phyloP scores from a whole-genome alignment of 306 rosid species.

The Ceratonia siliqua region DNA sequence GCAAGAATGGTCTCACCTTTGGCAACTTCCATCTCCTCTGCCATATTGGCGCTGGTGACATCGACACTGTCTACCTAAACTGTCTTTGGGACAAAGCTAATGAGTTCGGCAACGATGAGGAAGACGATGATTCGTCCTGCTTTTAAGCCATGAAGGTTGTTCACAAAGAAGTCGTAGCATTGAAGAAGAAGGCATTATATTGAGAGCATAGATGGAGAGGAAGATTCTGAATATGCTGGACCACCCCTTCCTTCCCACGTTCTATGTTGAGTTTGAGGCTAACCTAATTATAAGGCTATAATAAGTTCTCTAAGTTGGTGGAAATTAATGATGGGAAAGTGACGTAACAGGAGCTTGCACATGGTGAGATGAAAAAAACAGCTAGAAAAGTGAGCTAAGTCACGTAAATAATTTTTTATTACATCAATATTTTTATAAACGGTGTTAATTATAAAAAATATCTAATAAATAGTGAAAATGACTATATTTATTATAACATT shows the following conservation, averaged over 20 bases:
- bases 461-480: no score
- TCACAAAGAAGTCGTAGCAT: conserved; percentile 76
- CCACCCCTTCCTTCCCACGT: conserved; percentile 87
- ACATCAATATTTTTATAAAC: no score
- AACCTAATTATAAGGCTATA: no score
- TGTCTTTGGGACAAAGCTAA: conserved; percentile 45
- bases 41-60: conserved; percentile 88
- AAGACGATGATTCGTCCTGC: conserved; percentile 32
- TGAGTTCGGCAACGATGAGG: conserved; percentile 20
- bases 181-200: conserved; percentile 78
- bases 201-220: conserved; percentile 90
- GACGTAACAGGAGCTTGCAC: no score
- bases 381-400: no score
- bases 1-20: conserved; percentile 59
- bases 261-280: conserved; percentile 91
- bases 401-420: no score
- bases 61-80: conserved; percentile 89
- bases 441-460: no score
- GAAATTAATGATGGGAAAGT: no score
- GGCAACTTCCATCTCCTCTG: conserved; percentile 82
- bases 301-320: no score
- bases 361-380: no score
- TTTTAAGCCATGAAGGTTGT: conserved; percentile 95
- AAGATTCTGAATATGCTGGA: conserved; percentile 93
- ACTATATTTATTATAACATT: no score